Evolutionary conservation across 176 grass and related monocot genomes (phyloP).

Genomic region (Phoenix dactylifera): DNA sequence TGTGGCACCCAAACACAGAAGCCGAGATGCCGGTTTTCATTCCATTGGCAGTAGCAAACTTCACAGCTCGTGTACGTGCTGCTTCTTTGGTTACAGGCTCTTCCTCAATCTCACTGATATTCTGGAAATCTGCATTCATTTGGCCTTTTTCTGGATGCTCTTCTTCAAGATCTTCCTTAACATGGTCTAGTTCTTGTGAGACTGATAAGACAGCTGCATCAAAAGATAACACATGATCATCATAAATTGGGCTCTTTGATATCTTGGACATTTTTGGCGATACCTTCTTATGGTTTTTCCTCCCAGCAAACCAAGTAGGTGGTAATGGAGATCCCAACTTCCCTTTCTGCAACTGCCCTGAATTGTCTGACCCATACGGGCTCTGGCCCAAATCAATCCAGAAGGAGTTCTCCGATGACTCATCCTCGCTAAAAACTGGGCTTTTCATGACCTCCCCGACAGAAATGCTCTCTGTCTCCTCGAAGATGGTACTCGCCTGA

Average conservation of each 20-base stretch:
- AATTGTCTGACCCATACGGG: constrained; percentile 64
- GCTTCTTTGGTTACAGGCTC: constrained; percentile 49
- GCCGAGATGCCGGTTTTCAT: constrained; percentile 23
- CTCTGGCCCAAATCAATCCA: constrained; percentile 99
- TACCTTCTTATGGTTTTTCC: constrained; percentile 59
- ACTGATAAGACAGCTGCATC: constrained; percentile 86
- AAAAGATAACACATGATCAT: constrained; percentile 80
- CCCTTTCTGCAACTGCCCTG: constrained; percentile 57
- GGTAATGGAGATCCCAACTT: constrained; percentile 78
- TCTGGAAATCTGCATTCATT: constrained; percentile 30
- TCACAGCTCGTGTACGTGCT: constrained; percentile 26
- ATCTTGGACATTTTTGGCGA: constrained; percentile 52
- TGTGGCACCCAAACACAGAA: constrained; percentile 34
- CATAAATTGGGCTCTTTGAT: constrained; percentile 57
- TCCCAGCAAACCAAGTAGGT: constrained; percentile 74
- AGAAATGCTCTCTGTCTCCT: constrained; percentile 87
- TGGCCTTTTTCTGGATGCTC: constrained; percentile 39
- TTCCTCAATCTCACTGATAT: constrained; percentile 89
- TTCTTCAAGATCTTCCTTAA: constrained; percentile 41
- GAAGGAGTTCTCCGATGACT: constrained; percentile 75
- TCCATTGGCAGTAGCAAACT: constrained; percentile 44
- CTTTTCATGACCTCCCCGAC: constrained; percentile 97
- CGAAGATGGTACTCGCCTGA: constrained; percentile 87
- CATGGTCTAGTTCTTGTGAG: constrained; percentile 57
- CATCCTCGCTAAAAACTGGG: constrained; percentile 95